Percentiles rank a stretch among this genome's conserved stretches.
Evolutionary conservation across 306 rosid species (phyloP).

Genomic region (Corylus heterophylla): DNA sequence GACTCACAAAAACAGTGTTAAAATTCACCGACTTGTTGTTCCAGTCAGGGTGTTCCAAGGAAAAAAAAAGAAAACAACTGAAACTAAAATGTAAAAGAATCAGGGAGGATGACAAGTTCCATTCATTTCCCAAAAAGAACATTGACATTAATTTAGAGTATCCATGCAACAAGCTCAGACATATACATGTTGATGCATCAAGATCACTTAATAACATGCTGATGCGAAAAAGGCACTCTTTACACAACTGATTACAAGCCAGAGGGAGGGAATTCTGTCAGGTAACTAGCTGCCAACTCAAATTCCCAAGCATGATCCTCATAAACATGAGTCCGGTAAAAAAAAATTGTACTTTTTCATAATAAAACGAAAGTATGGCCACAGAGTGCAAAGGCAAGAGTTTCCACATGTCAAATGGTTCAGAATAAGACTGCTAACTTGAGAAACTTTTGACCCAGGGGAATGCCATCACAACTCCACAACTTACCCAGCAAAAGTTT

Average conservation of each 20-base stretch:
- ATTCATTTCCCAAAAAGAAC: background rate
- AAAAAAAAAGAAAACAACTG: background rate
- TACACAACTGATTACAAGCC: background rate
- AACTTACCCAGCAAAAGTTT: conserved; percentile 8
- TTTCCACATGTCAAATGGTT: background rate
- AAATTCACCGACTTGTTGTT: no score
- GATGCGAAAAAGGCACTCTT: background rate
- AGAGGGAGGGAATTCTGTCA: background rate
- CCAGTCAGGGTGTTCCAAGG: background rate
- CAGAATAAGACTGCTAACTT: background rate
- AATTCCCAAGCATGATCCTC: background rate
- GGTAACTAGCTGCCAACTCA: background rate
- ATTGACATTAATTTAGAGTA: background rate
- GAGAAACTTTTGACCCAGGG: background rate
- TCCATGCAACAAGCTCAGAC: background rate
- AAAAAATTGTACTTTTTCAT: no score
- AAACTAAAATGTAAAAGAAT: background rate
- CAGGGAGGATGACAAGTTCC: background rate
- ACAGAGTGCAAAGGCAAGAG: background rate
- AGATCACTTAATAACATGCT: background rate
- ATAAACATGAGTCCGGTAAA: background rate
- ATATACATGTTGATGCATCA: background rate
- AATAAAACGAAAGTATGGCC: background rate
- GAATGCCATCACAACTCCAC: conserved; percentile 4
- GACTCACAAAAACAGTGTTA: background rate